Evolutionary conservation across 2,329 filamentous ascomycete species (phyloP), one percentile per base, ranked within the genome.

Genomic region (Neophaeococcomyces aloes): DNA sequence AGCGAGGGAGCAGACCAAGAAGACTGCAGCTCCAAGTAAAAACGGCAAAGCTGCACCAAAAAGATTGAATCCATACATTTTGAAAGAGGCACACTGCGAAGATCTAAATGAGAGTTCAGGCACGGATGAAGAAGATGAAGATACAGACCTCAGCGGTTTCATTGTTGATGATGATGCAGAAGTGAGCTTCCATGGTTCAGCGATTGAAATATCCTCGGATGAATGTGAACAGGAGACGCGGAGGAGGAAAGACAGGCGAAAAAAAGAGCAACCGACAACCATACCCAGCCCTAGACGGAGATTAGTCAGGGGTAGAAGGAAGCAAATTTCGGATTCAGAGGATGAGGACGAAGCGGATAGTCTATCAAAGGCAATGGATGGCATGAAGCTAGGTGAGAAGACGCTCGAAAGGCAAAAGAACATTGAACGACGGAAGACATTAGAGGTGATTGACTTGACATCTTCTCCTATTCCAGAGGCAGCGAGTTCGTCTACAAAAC

Each of bases 321-420:
- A 42, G 5, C 40, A 42, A 38, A 47, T 45, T 19, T 60, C 59
- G 37, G 54, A 63, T 46, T 66, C 63, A 32, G 50, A 66, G 27
- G 60, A 64, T 21, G 63, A 50, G 51, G 6, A 52, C 52, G 25
- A 45, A 42, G 7, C 51, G 51, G 33, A 54, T 52, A 18, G 54
- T 49, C 43, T 52, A 55, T 29, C 56, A 50, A 36, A 61, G 55
- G 48, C 61, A 56, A 42, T 51, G 65, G 21, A 39, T n/a, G 25
- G 31, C 17, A 37, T 46, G 38, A 23, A 27, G 15, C 30, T 39
- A 21, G 45, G 35, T n/a, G 39, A 25, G 14, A 29, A 17, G 13
- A 17, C 33, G 3, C 41, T 37, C 25, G 41, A 44, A 30, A 35
- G 27, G 30, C 30, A 42, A 19, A 42, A 30, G 23, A 19, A 32